Percentiles rank a stretch among this genome's conserved stretches.
These are phyloP conservation scores for Neurospora sublineolata DNA, from an alignment of 495 filamentous ascomycete species.

Conservation along the genomic window DNA sequence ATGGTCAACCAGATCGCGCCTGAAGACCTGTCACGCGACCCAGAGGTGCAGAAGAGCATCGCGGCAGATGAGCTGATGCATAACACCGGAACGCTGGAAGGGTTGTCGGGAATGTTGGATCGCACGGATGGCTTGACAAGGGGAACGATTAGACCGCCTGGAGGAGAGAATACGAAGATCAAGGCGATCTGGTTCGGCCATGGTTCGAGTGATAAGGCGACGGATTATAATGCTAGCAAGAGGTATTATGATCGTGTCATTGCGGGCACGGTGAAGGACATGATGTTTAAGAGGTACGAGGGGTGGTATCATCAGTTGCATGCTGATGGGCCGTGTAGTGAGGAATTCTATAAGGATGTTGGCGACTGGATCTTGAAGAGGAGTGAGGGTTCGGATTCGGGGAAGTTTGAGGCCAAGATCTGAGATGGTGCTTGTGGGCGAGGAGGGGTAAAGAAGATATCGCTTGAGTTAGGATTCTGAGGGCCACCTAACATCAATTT, in stretches of 20 bases:
- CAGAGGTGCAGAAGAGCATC: conserved; percentile 41
- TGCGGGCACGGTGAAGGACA: conserved; percentile 43
- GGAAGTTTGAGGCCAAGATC: conserved; percentile 1
- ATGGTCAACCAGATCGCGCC: conserved; percentile 46
- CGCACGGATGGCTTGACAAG: conserved; percentile 41
- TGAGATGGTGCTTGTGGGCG: background rate
- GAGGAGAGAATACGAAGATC: conserved; percentile 18
- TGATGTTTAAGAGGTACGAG: conserved; percentile 58
- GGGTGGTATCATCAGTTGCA: conserved; percentile 74
- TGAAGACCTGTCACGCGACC: conserved; percentile 51
- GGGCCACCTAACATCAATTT: background rate
- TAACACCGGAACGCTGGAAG: conserved; percentile 68
- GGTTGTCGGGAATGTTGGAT: conserved; percentile 62
- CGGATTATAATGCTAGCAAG: conserved; percentile 49
- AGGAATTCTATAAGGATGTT: conserved; percentile 57
- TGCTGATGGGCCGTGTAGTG: conserved; percentile 50
- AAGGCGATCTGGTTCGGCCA: conserved; percentile 50
- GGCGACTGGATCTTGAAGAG: conserved; percentile 60
- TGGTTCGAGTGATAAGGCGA: conserved; percentile 57
- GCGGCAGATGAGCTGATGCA: conserved; percentile 57
- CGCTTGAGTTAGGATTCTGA: background rate
- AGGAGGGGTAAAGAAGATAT: background rate
- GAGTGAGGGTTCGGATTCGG: conserved; percentile 1
- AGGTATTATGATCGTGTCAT: conserved; percentile 43
- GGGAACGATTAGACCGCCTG: conserved; percentile 26